Conservation (phyloP, 768 basidiomycete species). For the Lactarius tabidus region DNA sequence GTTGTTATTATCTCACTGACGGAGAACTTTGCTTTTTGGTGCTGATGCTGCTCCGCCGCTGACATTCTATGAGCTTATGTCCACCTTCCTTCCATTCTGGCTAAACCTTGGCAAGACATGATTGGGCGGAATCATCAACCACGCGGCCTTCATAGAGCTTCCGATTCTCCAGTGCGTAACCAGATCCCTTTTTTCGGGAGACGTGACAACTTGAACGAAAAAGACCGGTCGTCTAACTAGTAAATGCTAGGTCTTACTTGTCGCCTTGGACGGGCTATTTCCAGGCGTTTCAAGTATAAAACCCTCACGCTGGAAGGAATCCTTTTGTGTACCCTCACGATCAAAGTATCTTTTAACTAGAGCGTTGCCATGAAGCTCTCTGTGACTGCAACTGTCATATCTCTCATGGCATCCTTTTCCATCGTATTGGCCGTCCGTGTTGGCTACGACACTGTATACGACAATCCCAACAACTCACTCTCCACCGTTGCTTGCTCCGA, state of each 20-base stretch:
- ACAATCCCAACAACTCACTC: no score
- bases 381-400: slow-evolving; percentile 25
- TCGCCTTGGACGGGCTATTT: neutral
- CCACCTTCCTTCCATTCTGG: neutral
- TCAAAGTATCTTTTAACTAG: slow-evolving; percentile 18
- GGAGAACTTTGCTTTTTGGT: neutral
- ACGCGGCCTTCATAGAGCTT: neutral
- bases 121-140: neutral
- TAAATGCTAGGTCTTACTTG: neutral
- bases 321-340: neutral
- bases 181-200: neutral
- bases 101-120: neutral
- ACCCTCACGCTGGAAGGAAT: neutral
- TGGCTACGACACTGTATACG: slow-evolving; percentile 27
- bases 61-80: neutral
- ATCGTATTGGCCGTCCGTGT: slow-evolving; percentile 14
- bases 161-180: slow-evolving; percentile 7
- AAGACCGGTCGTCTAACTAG: no score
- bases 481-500: slow-evolving; percentile 27
- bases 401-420: slow-evolving; percentile 22
- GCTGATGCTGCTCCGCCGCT: neutral
- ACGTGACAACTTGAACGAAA: no score
- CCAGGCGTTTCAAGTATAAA: neutral
- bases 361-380: slow-evolving; percentile 30
- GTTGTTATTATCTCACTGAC: neutral